Evolutionary conservation across 257 asterid species (phyloP).

Genomic region (Catharanthus roseus): DNA sequence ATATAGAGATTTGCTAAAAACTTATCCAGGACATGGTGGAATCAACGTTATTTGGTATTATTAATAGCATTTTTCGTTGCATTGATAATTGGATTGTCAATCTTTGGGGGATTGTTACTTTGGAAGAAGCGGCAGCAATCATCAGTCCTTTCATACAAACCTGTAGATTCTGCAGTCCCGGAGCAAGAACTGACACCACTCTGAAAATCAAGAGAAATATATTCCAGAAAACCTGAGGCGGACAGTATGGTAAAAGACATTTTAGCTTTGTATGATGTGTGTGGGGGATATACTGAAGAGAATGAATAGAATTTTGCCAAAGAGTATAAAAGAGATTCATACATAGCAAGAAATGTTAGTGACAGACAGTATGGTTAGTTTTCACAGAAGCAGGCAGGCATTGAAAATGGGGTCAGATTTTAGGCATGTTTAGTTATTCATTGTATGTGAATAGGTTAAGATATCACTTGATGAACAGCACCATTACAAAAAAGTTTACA

Average conservation of each 20-base stretch:
- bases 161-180: slow-evolving; percentile 60
- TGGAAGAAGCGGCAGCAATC: slow-evolving; percentile 48
- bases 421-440: not conserved
- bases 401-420: not conserved
- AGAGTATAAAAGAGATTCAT: not conserved
- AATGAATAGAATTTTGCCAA: not conserved
- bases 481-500: not conserved
- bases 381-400: not conserved
- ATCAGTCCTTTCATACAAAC: slow-evolving; percentile 52
- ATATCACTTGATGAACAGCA: not conserved
- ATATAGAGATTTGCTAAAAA: not conserved
- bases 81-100: slow-evolving; percentile 37
- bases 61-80: not conserved
- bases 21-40: slow-evolving; percentile 14
- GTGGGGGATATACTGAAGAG: not conserved
- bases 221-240: not conserved
- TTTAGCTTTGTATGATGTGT: not conserved
- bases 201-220: slow-evolving; percentile 11
- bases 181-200: slow-evolving; percentile 99
- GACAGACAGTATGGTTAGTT: not conserved
- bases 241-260: not conserved
- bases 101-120: slow-evolving; percentile 57
- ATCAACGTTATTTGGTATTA: slow-evolving; percentile 3
- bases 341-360: not conserved
- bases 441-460: not conserved